Conservation (phyloP, 768 basidiomycete genomes). For the Pleurotus cornucopiae region DNA sequence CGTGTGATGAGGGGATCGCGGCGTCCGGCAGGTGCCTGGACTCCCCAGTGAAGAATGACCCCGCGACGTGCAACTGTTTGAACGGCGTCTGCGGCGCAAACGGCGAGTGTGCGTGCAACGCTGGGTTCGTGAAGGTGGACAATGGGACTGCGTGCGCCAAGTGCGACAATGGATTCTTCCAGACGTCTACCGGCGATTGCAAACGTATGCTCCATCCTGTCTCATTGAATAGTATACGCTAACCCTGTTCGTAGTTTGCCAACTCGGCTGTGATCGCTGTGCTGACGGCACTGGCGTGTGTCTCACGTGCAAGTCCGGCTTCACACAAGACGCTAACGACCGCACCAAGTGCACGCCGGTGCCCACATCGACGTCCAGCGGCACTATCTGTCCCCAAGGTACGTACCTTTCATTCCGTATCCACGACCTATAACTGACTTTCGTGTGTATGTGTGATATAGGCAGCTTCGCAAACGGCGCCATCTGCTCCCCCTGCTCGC, state of each 20-base stretch:
- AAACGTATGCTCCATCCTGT: slow-evolving; percentile 33
- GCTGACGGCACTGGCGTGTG: too few species aligned
- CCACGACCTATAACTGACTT: neutral
- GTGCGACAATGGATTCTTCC: slow-evolving; percentile 33
- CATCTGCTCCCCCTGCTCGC: slow-evolving; percentile 53
- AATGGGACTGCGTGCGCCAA: slow-evolving; percentile 63
- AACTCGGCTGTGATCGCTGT: too few species aligned
- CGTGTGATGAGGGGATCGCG: slow-evolving; percentile 74
- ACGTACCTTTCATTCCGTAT: slow-evolving; percentile 18
- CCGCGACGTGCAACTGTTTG: slow-evolving; percentile 69
- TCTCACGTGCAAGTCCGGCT: too few species aligned
- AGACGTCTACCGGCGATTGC: slow-evolving; percentile 55
- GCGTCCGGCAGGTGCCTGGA: slow-evolving; percentile 70
- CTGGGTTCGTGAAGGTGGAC: slow-evolving; percentile 53
- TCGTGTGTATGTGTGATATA: neutral
- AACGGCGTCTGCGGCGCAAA: slow-evolving; percentile 71
- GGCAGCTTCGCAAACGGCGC: slow-evolving; percentile 43
- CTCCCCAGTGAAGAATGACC: slow-evolving; percentile 37
- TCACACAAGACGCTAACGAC: too few species aligned
- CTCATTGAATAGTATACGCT: neutral
- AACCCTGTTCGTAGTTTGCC: slow-evolving; percentile 37
- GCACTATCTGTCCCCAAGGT: slow-evolving; percentile 58
- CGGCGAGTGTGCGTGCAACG: slow-evolving; percentile 61
- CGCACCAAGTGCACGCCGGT: too few species aligned
- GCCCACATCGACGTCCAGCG: slow-evolving; percentile 36